A percentile compares a stretch with the other conserved stretches of the same genome.
phyloP scores from a whole-genome alignment of 2,329 filamentous ascomycete genomes.

The Colletotrichum plurivorum region DNA sequence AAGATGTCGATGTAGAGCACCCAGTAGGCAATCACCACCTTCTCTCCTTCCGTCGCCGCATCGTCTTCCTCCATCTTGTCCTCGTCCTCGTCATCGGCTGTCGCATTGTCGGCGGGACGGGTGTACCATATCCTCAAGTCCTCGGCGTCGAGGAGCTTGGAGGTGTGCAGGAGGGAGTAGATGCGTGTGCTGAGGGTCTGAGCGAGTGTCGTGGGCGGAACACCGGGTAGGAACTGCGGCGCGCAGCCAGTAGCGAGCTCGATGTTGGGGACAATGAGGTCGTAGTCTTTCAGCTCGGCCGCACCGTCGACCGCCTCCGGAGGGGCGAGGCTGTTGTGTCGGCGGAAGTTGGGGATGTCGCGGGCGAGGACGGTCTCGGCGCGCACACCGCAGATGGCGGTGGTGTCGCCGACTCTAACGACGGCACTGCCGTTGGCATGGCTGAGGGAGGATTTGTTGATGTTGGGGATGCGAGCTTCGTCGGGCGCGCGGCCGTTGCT shows the following conservation, averaged over 20 bases:
- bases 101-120: slow-evolving; percentile 62
- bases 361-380: slow-evolving; percentile 85
- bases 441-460: slow-evolving; percentile 87
- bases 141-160: slow-evolving; percentile 74
- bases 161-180: slow-evolving; percentile 81
- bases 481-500: slow-evolving; percentile 84
- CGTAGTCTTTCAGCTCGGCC: slow-evolving; percentile 71
- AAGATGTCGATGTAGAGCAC: slow-evolving; percentile 95
- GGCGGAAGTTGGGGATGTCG: slow-evolving; percentile 78
- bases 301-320: slow-evolving; percentile 41
- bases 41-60: slow-evolving; percentile 44
- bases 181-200: slow-evolving; percentile 89
- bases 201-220: slow-evolving; percentile 82
- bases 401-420: slow-evolving; percentile 89
- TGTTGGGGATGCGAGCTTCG: slow-evolving; percentile 78
- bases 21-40: slow-evolving; percentile 87
- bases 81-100: slow-evolving; percentile 57
- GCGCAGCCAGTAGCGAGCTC: slow-evolving; percentile 93
- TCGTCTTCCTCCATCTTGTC: slow-evolving; percentile 53
- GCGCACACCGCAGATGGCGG: slow-evolving; percentile 93
- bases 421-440: slow-evolving; percentile 93
- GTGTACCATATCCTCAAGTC: slow-evolving; percentile 82
- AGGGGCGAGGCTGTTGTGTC: slow-evolving; percentile 49
- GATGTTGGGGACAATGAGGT: slow-evolving; percentile 92
- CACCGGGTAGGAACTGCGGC: slow-evolving; percentile 86